phyloP scores from a whole-genome alignment of 129 eudicot species.

The Lonicera japonica region DNA sequence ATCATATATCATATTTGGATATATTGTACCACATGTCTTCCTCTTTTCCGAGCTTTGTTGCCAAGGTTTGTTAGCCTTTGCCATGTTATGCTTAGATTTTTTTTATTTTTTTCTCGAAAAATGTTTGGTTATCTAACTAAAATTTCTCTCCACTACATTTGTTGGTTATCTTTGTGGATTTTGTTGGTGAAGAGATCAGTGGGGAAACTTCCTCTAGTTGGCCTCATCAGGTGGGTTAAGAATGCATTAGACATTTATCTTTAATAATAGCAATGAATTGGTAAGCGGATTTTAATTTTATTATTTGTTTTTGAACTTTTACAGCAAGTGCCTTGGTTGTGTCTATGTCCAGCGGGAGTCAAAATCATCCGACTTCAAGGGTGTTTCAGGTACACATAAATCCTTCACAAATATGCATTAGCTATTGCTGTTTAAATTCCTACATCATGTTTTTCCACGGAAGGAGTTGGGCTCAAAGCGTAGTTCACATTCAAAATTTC shows the following conservation, averaged over 20 bases:
- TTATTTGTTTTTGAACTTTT: conserved; percentile 10
- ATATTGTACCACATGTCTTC: conserved; percentile 82
- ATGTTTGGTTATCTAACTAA: conserved; percentile 20
- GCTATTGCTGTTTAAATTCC: too few relatives aligned
- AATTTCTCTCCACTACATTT: conserved; percentile 17
- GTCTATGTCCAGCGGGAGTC: conserved; percentile 89
- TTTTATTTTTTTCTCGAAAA: background rate
- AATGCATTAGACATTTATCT: too few relatives aligned
- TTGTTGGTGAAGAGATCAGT: conserved; percentile 88
- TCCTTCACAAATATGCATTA: background rate
- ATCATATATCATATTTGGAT: conserved; percentile 86
- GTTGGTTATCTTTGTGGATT: conserved; percentile 5
- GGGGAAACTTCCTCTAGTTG: conserved; percentile 92
- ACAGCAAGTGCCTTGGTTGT: conserved; percentile 98
- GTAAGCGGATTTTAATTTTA: background rate
- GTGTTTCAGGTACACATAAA: conserved; percentile 77
- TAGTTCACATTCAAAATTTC: too few relatives aligned
- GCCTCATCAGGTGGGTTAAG: conserved; percentile 82
- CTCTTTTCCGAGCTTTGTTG: conserved; percentile 95
- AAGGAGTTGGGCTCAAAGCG: too few relatives aligned
- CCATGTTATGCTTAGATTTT: background rate
- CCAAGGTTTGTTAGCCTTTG: conserved; percentile 57
- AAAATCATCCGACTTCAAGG: conserved; percentile 75
- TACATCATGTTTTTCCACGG: too few relatives aligned
- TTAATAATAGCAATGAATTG: background rate